Conservation (phyloP, 257 asterid species). For the Penstemon barbatus region DNA sequence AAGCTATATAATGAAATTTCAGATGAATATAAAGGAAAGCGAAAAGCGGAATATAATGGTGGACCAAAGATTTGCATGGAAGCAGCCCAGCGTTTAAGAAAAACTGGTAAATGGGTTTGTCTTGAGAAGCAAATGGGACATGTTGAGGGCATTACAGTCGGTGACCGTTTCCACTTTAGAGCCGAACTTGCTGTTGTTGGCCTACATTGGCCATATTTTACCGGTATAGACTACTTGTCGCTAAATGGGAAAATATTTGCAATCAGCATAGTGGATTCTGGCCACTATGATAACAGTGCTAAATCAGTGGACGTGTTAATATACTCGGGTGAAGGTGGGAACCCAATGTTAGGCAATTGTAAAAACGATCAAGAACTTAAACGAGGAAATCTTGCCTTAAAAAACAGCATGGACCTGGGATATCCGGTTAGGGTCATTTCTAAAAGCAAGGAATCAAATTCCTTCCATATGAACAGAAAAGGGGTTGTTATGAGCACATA, state of each 20-base stretch:
- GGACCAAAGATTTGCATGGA: constrained; percentile 5
- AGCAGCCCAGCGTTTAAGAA: constrained; percentile 29
- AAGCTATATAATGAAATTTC: constrained; percentile 14
- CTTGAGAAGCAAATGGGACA: constrained; percentile 29
- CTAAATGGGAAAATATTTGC: constrained; percentile 22
- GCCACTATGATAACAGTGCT: constrained; percentile 35
- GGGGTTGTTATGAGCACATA: constrained; percentile 23
- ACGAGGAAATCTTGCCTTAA: constrained; percentile 44
- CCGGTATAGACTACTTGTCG: constrained; percentile 33
- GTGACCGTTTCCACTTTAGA: constrained; percentile 37
- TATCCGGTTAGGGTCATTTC: constrained; percentile 45
- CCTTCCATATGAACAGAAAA: neutral
- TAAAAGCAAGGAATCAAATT: neutral
- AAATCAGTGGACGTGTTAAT: constrained; percentile 28
- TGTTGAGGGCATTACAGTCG: constrained; percentile 38
- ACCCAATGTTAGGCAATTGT: neutral
- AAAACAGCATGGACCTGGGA: constrained; percentile 29
- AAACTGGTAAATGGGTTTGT: constrained; percentile 29
- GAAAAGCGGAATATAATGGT: neutral
- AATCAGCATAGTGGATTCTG: constrained; percentile 40
- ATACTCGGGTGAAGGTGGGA: constrained; percentile 49
- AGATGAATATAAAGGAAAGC: constrained; percentile 21
- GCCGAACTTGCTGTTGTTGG: constrained; percentile 40
- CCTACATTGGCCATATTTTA: constrained; percentile 28
- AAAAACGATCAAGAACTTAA: constrained; percentile 38